Percentiles rank a stretch among this genome's conserved stretches.
phyloP scores from a whole-genome alignment of 2,329 filamentous ascomycete species.

The Alternaria ethzedia region DNA sequence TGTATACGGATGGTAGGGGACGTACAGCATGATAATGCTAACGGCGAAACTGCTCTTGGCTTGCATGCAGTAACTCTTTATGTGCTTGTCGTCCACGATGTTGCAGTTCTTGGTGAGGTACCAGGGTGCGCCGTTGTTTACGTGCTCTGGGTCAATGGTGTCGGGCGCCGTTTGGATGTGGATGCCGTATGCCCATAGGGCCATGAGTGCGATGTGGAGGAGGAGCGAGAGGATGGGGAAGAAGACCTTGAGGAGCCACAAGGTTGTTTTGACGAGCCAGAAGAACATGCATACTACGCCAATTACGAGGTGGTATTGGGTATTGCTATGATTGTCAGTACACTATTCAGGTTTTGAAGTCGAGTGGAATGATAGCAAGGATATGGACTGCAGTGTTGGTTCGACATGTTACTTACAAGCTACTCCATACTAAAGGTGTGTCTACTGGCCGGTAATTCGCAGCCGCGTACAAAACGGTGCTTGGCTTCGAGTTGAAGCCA shows the following conservation, averaged over 20 bases:
- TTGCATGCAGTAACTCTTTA: conserved; percentile 66
- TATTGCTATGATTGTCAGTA: conserved; percentile 61
- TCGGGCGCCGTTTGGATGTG: conserved; percentile 77
- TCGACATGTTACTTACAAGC: conserved; percentile 62
- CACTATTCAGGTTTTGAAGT: not conserved
- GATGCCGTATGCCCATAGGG: conserved; percentile 69
- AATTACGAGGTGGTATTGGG: conserved; percentile 77
- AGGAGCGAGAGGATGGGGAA: conserved; percentile 68
- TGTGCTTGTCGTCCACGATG: conserved; percentile 62
- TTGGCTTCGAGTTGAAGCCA: conserved; percentile 76
- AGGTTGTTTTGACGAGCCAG: conserved; percentile 72
- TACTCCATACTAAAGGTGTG: conserved; percentile 75
- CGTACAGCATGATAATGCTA: conserved; percentile 72
- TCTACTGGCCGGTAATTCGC: conserved; percentile 70
- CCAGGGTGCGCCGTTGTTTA: conserved; percentile 71
- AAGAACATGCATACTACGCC: conserved; percentile 79
- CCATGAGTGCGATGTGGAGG: conserved; percentile 64
- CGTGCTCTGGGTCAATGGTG: conserved; percentile 68
- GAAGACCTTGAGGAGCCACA: conserved; percentile 74
- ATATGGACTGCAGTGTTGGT: not conserved
- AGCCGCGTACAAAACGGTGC: conserved; percentile 72
- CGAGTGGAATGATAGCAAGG: not conserved
- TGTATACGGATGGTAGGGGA: conserved; percentile 21
- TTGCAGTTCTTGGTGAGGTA: conserved; percentile 75
- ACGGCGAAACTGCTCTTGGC: conserved; percentile 72